Base-by-base conservation (phyloP, 306 rosid species). In the Inga laurina region DNA sequence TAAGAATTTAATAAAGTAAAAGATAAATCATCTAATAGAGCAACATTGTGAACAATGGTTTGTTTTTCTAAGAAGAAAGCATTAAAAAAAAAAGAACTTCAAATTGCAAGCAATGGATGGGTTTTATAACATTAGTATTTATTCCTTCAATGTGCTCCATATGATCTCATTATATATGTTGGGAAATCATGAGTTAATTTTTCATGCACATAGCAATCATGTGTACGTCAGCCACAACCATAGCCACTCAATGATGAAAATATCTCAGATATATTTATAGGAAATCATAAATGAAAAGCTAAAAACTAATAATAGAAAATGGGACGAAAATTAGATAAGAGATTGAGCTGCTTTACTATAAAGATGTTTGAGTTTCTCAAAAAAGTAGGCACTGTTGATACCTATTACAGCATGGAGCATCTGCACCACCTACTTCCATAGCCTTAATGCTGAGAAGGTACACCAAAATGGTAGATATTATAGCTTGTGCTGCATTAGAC, bases 1-100 rank as follows among this genome's bases (percentile, higher is more conserved):
- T 61, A 76, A 69, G 75, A 72, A 72, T 54, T 80, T 43, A 5
- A 46, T 35, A 79, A 77, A 45, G 16, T 35, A 68, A 27, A 32
- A 52, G 22, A 16, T 41, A 5, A 7, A 57, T 49, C 64, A 45
- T 62, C 75, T 4, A 77, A 57, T 66, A 61, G 32, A 46, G 77
- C 3, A 82, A 81, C 27, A 72, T 22, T 65, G 12, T 6, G 30
- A 70, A 79, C 54, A 52, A 39, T 44, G 21, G 44, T 27, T 10
- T 59, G 65, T 39, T 13, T 56, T 56, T 56, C 19, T 54, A 19
- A 15, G 57, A 56, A 56, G 12, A 56, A 56, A 21, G 52, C 18
- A 14, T 48, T 54, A 8, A 65, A 46, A 51, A n/a, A 35, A 35
- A 46, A 51, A n/a, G 4, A 35, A 34, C 67, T 68, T n/a, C 56